Percentiles rank a stretch among this genome's conserved stretches.
Conservation (phyloP, 352 stramenopile species). For the Globisporangium heterothallicum region DNA sequence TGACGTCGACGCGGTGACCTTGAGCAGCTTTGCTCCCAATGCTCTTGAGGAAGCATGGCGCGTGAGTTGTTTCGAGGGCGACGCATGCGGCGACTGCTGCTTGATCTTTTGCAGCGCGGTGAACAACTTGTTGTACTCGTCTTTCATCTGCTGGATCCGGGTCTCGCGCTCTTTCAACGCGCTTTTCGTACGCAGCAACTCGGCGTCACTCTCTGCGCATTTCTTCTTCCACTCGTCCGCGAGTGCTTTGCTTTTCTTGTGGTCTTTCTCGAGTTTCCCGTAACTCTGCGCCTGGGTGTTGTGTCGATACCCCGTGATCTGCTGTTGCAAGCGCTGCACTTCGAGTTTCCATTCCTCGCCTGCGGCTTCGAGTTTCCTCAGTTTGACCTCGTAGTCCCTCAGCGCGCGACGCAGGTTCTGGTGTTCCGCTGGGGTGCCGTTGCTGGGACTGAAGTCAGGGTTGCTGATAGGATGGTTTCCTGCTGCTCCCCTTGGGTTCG, state of each 20-base stretch:
- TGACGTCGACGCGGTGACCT: not conserved
- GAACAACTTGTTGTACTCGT: constrained; percentile 75
- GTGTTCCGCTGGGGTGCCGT: constrained; percentile 30
- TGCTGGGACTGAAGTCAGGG: not conserved
- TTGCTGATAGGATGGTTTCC: too few species aligned
- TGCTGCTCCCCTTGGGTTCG: not conserved
- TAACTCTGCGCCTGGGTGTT: constrained; percentile 47
- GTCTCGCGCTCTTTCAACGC: constrained; percentile 46
- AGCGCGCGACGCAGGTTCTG: constrained; percentile 46
- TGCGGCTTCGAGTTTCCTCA: constrained; percentile 30
- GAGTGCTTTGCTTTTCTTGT: constrained; percentile 23
- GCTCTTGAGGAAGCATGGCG: not conserved
- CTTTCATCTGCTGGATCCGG: constrained; percentile 51
- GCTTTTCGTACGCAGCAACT: constrained; percentile 45
- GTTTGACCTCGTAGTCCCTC: constrained; percentile 46
- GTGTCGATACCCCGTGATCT: constrained; percentile 39
- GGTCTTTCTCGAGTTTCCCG: constrained; percentile 48
- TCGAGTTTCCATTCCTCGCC: constrained; percentile 40
- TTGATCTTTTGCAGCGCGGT: constrained; percentile 62
- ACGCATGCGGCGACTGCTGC: constrained; percentile 8
- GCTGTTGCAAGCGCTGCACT: constrained; percentile 45
- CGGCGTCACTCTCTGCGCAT: constrained; percentile 34
- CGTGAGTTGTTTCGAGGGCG: not conserved
- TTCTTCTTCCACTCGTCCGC: constrained; percentile 21
- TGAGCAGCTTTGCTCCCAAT: not conserved